Evolutionary conservation across 148 eudicot genomes (phyloP), one percentile per base, ranked within the genome.

Genomic region (Gaultheria prostrata): DNA sequence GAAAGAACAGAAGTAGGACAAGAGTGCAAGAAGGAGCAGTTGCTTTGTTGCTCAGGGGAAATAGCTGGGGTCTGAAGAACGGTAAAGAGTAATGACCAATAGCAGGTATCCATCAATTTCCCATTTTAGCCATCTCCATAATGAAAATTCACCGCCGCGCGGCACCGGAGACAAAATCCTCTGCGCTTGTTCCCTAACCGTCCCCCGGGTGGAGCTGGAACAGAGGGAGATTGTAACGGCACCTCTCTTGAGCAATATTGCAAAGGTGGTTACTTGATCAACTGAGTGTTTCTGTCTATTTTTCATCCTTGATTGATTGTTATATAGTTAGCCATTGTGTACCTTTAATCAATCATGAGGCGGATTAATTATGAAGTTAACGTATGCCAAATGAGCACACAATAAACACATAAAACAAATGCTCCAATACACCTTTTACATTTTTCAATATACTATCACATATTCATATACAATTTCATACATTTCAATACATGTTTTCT

Each of bases 11-110:
- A 33, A 56, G 28, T 6, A 59, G 13, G 20, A 45, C 30, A 9
- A n/a, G n/a, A n/a, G n/a, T n/a, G n/a, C n/a, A n/a, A 50, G 45
- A 57, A 13, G 30, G 1, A 33, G 43, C 20, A 49, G 6, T 20
- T 15, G 12, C 11, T 81, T 6, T n/a, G 92, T n/a, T n/a, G n/a
- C n/a, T n/a, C 57, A 93, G 82, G 13, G 98, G 98, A 83, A 95
- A 93, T 26, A 90, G 76, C 69, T 92, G 95, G 33, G 98, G 94
- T 78, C 98, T 89, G 79, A 95, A 82, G 26, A 95, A 81, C 10
- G 95, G 88, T 85, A 93, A 88, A 7, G 97, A 87, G n/a, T n/a
- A n/a, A n/a, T n/a, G n/a, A n/a, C 86, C 92, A 86, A 81, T 89
- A 87, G 84, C 84, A 95, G 72, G 90, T 93, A 70, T 93, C 93